Conservation (phyloP, 78 protist species). For the Dictyostelium intermedium region DNA sequence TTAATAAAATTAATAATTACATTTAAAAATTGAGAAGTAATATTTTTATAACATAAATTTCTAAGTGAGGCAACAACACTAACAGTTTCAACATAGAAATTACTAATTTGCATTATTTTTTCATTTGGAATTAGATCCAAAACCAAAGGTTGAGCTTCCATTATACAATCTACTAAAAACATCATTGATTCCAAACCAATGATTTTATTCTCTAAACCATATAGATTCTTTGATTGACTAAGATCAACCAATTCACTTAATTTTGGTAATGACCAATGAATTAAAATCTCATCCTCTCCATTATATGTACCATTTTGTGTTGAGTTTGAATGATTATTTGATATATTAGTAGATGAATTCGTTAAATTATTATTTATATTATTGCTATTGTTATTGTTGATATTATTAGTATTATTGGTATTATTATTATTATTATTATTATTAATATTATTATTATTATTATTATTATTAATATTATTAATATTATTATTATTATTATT, state of each 20-base stretch:
- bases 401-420: no score
- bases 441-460: background rate
- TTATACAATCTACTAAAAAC: constrained; percentile 67
- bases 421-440: background rate
- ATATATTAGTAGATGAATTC: background rate
- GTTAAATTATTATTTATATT: background rate
- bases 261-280: constrained; percentile 63
- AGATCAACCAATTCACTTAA: constrained; percentile 24
- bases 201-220: constrained; percentile 46
- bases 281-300: constrained; percentile 44
- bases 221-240: background rate
- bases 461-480: background rate
- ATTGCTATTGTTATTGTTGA: background rate
- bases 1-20: background rate
- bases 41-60: constrained; percentile 60
- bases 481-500: background rate
- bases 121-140: constrained; percentile 55
- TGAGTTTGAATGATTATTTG: background rate
- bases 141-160: constrained; percentile 69
- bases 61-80: constrained; percentile 52
- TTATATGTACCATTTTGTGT: background rate
- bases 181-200: constrained; percentile 78
- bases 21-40: constrained; percentile 41
- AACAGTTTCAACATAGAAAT: constrained; percentile 65
- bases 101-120: background rate